Evolutionary conservation across 148 eudicot species (phyloP).

Genomic region (Camellia sinensis): DNA sequence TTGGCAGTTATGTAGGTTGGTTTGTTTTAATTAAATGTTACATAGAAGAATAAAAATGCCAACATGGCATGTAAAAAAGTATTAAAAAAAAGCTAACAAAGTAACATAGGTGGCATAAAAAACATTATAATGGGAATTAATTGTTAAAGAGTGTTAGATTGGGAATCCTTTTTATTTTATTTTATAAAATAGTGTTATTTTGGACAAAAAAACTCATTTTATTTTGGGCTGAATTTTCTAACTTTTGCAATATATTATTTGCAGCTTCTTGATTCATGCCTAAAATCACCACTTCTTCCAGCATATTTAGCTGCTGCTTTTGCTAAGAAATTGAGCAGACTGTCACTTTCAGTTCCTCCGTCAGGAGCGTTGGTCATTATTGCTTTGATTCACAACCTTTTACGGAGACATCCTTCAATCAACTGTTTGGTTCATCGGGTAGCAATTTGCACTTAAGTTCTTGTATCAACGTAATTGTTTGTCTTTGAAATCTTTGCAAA

Average conservation of each 20-base stretch:
- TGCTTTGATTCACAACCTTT: constrained; percentile 82
- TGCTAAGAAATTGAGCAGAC: constrained; percentile 89
- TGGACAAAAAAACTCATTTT: no score
- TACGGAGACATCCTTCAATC: constrained; percentile 87
- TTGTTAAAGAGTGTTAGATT: no score
- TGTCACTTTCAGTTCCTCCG: constrained; percentile 79
- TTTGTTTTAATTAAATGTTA: no score
- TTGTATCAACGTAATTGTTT: neutral
- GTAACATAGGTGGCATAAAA: no score
- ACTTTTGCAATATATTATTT: constrained; percentile 10
- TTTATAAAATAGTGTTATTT: no score
- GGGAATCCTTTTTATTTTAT: no score
- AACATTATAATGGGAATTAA: no score
- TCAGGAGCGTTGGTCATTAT: constrained; percentile 71
- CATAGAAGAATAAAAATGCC: no score
- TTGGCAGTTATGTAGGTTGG: no score
- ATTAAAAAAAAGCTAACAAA: no score
- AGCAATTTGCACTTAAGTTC: constrained; percentile 12
- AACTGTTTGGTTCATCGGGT: constrained; percentile 85
- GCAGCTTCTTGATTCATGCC: constrained; percentile 89
- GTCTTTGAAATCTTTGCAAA: neutral
- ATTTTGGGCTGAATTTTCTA: neutral
- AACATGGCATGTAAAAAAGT: no score
- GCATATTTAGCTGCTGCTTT: constrained; percentile 94
- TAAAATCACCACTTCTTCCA: constrained; percentile 89